Evolutionary conservation across 768 basidiomycete genomes (phyloP).

Genomic region (Coprinopsis strossmayeri): DNA sequence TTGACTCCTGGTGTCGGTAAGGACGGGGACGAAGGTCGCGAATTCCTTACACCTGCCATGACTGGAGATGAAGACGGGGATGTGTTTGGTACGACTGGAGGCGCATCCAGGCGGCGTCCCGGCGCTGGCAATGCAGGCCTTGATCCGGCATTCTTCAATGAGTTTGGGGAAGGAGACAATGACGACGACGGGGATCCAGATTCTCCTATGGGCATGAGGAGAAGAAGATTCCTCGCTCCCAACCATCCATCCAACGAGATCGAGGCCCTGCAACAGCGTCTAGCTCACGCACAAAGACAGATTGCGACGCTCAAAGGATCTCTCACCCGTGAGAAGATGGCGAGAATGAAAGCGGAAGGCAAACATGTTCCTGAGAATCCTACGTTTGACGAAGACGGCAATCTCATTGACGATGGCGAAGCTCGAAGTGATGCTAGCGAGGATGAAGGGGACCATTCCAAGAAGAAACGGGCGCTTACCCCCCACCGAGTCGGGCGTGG

Average conservation of each 20-base stretch:
- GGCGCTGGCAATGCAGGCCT: constrained; percentile 37
- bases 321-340: constrained; percentile 77
- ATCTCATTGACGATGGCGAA: constrained; percentile 35
- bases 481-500: constrained; percentile 49
- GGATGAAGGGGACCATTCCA: constrained; percentile 30
- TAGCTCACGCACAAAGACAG: constrained; percentile 84
- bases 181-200: constrained; percentile 8
- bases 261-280: constrained; percentile 70
- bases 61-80: constrained; percentile 56
- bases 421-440: constrained; percentile 42
- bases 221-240: constrained; percentile 47
- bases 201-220: constrained; percentile 8
- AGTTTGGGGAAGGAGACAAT: not conserved
- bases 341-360: constrained; percentile 41
- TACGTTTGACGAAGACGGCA: constrained; percentile 25
- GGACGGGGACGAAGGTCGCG: constrained; percentile 15
- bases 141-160: constrained; percentile 31
- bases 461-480: constrained; percentile 33
- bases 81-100: constrained; percentile 55
- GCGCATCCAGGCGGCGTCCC: constrained; percentile 57
- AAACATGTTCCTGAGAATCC: constrained; percentile 19
- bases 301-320: constrained; percentile 77
- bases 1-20: constrained; percentile 52
- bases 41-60: constrained; percentile 53
- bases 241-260: constrained; percentile 78